A percentile compares a stretch with the other conserved stretches of the same genome.
Evolutionary conservation across 2,329 filamentous ascomycete species (phyloP).

Genomic region (Cladosporium velox): DNA sequence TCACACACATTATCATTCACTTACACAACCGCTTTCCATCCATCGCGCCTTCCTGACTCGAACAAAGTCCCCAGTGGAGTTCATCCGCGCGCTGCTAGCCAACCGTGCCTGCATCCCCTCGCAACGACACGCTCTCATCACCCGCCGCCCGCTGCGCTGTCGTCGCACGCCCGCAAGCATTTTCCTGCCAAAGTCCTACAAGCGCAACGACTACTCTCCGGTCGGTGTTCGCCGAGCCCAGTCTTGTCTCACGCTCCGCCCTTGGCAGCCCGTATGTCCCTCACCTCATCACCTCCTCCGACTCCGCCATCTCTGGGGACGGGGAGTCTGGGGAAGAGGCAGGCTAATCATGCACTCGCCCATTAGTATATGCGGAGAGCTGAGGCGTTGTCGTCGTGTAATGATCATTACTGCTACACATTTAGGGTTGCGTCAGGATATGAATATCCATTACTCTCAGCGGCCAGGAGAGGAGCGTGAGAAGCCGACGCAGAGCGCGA

Average conservation of each 20-base stretch:
- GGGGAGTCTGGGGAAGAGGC: slow-evolving; percentile 5
- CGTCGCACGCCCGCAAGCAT: neutral
- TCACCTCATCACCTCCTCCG: neutral
- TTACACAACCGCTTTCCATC: neutral
- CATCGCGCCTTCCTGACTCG: slow-evolving; percentile 11
- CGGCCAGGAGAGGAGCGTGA: neutral
- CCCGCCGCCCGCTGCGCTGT: neutral
- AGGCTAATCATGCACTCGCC: neutral
- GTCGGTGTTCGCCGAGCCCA: slow-evolving; percentile 16
- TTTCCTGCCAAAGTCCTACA: neutral
- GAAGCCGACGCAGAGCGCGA: neutral
- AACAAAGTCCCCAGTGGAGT: neutral
- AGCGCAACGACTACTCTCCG: slow-evolving; percentile 15
- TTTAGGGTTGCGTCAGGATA: neutral
- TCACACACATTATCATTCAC: neutral
- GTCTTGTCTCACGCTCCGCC: slow-evolving; percentile 6
- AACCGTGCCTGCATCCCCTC: neutral
- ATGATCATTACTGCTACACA: neutral
- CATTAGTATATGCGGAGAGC: neutral
- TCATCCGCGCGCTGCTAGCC: neutral
- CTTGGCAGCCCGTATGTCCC: slow-evolving; percentile 20
- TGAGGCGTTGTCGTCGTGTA: neutral
- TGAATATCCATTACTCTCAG: neutral
- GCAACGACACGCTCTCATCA: neutral
- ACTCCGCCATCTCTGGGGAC: slow-evolving; percentile 4